Evolutionary conservation across 1,139 yeast species (phyloP), one percentile per base, ranked within the genome.

Genomic region (Chernovozyma aurita): DNA sequence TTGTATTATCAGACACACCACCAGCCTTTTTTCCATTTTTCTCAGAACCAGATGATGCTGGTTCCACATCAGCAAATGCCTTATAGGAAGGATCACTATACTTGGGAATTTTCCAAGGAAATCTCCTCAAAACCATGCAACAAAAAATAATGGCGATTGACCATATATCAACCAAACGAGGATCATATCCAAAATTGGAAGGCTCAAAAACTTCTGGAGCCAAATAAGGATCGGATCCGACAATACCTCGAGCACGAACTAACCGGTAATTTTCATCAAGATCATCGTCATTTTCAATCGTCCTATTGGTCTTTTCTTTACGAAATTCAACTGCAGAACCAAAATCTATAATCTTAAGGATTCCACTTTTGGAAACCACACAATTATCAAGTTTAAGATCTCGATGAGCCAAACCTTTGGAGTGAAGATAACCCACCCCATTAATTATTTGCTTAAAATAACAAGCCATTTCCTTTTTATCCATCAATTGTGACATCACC

Each of bases 31-130:
- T 20, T 9, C 9, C 22, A 20, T 20, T 20, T 20, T 9, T 20
- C 6, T 20, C 25, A 31, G n/a, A 18, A 21, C 15, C 31, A 18
- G 34, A 15, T 20, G 21, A n/a, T 27, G 15, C 18, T 9, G 41
- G 43, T 34, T 41, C 35, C 24, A 40, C 34, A 5, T 53, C 57
- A 49, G 68, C 63, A 61, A 59, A 59, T 52, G 70, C 56, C 55
- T 73, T 50, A 65, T 59, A 63, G 6, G 28, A 26, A 25, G 75
- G 73, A 49, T 82, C 88, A 14, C 71, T 59, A 24, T 62, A 58
- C 46, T 76, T 75, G 20, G 92, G 90, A 6, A 80, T 69, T 49
- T 82, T 82, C 94, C 94, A 84, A 1, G 94, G 94, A 55, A 84
- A 84, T 45, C 87, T 62, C 49, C 76, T 73, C 39, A 82, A 61